Evolutionary conservation across 805 yeast genomes (phyloP).

Genomic region (Teunomyces panamensis): DNA sequence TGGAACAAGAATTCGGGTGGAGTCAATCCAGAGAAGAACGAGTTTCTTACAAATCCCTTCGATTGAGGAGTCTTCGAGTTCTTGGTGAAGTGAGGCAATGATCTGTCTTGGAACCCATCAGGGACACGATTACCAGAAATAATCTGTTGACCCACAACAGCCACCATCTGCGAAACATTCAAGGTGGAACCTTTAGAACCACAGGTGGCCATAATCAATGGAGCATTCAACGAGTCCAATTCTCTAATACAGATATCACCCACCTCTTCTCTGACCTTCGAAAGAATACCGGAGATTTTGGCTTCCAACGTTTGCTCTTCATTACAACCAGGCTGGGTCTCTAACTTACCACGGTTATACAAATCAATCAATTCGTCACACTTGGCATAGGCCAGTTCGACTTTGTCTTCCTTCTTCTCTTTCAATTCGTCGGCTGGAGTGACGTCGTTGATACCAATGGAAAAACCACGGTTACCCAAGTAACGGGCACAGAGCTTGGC

Average conservation of each 20-base stretch:
- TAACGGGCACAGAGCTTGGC: slow-evolving; percentile 97
- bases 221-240: slow-evolving; percentile 87
- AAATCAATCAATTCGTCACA: slow-evolving; percentile 86
- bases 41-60: slow-evolving; percentile 95
- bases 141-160: slow-evolving; percentile 98
- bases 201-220: slow-evolving; percentile 97
- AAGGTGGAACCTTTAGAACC: slow-evolving; percentile 98
- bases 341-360: slow-evolving; percentile 81
- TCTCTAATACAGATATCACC: slow-evolving; percentile 97
- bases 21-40: slow-evolving; percentile 87
- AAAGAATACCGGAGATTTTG: slow-evolving; percentile 90
- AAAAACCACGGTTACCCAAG: slow-evolving; percentile 92
- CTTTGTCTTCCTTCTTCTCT: slow-evolving; percentile 78
- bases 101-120: slow-evolving; percentile 99
- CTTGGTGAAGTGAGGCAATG: slow-evolving; percentile 94
- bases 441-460: slow-evolving; percentile 96
- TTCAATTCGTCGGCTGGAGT: slow-evolving; percentile 85
- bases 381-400: slow-evolving; percentile 82
- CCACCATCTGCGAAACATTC: slow-evolving; percentile 99
- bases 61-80: slow-evolving; percentile 96
- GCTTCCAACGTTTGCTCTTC: slow-evolving; percentile 98
- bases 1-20: slow-evolving; percentile 98
- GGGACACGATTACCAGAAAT: slow-evolving; percentile 99
- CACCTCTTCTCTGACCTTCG: slow-evolving; percentile 97
- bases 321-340: slow-evolving; percentile 98